phyloP scores from a whole-genome alignment of 2,329 filamentous ascomycete species.

The Fusarium pseudonygamai region DNA sequence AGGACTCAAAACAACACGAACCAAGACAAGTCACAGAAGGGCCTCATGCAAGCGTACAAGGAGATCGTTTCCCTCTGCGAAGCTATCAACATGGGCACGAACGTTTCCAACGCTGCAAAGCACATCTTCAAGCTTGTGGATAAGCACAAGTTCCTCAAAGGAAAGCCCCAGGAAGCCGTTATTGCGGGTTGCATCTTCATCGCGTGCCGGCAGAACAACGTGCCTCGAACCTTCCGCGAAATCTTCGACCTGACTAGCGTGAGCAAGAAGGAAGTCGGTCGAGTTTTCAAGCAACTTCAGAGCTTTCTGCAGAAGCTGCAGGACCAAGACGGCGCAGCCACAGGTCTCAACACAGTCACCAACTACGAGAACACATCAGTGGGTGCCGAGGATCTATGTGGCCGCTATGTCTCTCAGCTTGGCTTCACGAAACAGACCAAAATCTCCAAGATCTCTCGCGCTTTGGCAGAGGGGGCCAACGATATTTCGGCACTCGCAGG shows the following conservation, averaged over 20 bases:
- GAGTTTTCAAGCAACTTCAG: conserved; percentile 93
- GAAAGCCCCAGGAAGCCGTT: conserved; percentile 92
- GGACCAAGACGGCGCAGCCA: conserved; percentile 61
- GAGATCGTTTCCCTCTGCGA: conserved; percentile 91
- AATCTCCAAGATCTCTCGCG: conserved; percentile 82
- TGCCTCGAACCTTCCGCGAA: conserved; percentile 91
- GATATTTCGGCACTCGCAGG: conserved; percentile 85
- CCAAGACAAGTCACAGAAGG: conserved; percentile 85
- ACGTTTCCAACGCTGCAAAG: conserved; percentile 89
- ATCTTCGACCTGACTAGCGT: conserved; percentile 94
- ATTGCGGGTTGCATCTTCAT: conserved; percentile 98
- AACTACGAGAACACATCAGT: conserved; percentile 82
- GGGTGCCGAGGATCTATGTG: conserved; percentile 84
- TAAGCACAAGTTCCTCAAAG: conserved; percentile 92
- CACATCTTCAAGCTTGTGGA: conserved; percentile 95
- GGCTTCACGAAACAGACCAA: conserved; percentile 75
- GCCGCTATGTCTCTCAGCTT: conserved; percentile 88
- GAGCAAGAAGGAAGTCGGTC: conserved; percentile 95
- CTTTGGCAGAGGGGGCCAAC: conserved; percentile 80
- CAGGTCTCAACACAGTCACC: conserved; percentile 65
- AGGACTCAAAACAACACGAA: conserved; percentile 88
- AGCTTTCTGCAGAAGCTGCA: conserved; percentile 83
- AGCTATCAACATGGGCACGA: conserved; percentile 80
- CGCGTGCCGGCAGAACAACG: conserved; percentile 88
- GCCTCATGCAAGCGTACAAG: conserved; percentile 83